Evolutionary conservation across 164 flowering plant genomes (phyloP).

Genomic region (Chimonanthus salicifolius): DNA sequence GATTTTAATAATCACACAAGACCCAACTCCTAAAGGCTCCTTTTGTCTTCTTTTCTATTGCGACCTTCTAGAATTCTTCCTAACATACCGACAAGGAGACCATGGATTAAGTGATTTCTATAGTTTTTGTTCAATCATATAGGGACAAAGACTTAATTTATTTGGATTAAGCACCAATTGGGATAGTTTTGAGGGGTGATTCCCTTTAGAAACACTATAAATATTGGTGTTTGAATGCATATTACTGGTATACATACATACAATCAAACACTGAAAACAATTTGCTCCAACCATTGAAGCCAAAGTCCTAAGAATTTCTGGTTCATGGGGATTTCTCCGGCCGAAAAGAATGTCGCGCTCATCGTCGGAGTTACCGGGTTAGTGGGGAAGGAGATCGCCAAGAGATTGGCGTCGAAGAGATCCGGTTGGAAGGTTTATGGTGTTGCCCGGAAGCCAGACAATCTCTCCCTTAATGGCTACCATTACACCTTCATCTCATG

Average conservation of each 20-base stretch:
- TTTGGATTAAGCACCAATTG: neutral
- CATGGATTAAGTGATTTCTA: conserved; percentile 1
- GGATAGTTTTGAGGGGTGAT: neutral
- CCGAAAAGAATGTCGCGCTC: conserved; percentile 36
- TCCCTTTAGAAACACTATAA: neutral
- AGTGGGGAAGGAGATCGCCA: conserved; percentile 69
- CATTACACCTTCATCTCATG: conserved; percentile 62
- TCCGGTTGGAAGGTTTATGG: conserved; percentile 70
- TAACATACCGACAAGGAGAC: conserved; percentile 1
- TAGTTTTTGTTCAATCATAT: neutral
- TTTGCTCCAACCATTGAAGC: neutral
- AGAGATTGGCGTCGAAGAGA: conserved; percentile 22
- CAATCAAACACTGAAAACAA: neutral
- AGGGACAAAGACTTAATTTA: neutral
- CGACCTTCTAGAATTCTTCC: neutral
- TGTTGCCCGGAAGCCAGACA: conserved; percentile 40
- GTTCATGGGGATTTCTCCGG: neutral
- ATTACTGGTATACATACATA: neutral
- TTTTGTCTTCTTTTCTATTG: conserved; percentile 1
- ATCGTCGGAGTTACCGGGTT: conserved; percentile 84
- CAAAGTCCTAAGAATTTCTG: neutral
- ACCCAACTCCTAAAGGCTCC: neutral
- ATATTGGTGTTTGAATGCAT: neutral
- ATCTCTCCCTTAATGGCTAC: conserved; percentile 2
- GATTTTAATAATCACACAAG: neutral